Percentiles rank a stretch among this genome's conserved stretches.
phyloP scores from a whole-genome alignment of 2,329 filamentous ascomycete genomes.

The Trichoderma sp. region DNA sequence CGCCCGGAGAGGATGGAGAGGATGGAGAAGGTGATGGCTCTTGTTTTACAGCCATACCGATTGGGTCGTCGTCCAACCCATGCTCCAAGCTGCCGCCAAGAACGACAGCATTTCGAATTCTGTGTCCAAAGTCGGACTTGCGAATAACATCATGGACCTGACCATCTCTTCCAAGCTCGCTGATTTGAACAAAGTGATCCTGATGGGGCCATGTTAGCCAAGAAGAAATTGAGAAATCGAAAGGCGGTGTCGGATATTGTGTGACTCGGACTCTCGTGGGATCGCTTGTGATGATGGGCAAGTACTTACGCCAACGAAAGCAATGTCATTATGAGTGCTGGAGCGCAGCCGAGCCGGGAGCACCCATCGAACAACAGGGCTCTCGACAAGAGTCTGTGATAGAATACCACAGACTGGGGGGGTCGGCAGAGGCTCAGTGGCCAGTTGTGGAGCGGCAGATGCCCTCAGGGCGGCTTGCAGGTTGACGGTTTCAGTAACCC shows the following conservation, averaged over 20 bases:
- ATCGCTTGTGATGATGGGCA: background rate
- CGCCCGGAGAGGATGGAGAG: constrained; percentile 40
- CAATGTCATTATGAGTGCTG: constrained; percentile 72
- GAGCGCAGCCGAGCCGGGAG: constrained; percentile 78
- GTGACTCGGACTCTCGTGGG: background rate
- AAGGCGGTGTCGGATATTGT: background rate
- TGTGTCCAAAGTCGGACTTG: constrained; percentile 75
- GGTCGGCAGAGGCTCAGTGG: constrained; percentile 37
- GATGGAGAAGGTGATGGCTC: constrained; percentile 46
- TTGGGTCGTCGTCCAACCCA: constrained; percentile 37
- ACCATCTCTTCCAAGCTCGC: constrained; percentile 68
- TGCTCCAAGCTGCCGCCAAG: constrained; percentile 60
- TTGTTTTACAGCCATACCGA: constrained; percentile 38
- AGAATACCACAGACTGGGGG: constrained; percentile 69
- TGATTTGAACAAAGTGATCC: constrained; percentile 80
- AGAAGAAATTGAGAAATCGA: background rate
- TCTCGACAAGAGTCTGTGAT: constrained; percentile 75
- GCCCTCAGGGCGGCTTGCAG: constrained; percentile 46
- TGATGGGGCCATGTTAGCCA: constrained; percentile 35
- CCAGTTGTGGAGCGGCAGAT: constrained; percentile 37
- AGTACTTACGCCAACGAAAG: constrained; percentile 74
- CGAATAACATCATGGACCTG: constrained; percentile 74
- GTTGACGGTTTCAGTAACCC: constrained; percentile 57
- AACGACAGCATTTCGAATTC: constrained; percentile 77
- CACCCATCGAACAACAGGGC: constrained; percentile 74